Conservation (phyloP, 495 filamentous ascomycete species). For the Aspergillus egyptiacus region DNA sequence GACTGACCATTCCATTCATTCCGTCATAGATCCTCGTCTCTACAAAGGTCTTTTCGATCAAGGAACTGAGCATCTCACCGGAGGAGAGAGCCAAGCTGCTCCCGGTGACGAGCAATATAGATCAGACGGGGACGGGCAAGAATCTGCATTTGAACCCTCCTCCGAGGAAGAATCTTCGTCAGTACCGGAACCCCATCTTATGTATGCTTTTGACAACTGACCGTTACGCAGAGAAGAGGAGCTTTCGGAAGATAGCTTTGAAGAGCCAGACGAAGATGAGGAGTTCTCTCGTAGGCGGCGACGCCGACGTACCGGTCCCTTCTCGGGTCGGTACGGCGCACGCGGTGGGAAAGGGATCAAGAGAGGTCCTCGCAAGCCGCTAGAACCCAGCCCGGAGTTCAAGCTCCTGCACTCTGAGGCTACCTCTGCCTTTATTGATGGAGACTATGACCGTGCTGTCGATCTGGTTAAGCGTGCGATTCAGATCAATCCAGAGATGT, state of each 20-base stretch:
- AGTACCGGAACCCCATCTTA: not conserved
- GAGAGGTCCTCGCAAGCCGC: conserved; percentile 62
- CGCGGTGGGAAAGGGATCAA: conserved; percentile 46
- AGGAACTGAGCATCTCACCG: conserved; percentile 8
- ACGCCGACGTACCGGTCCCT: conserved; percentile 34
- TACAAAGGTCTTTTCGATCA: conserved; percentile 27
- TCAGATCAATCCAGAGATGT: conserved; percentile 77
- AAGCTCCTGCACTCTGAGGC: conserved; percentile 65
- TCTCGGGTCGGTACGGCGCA: conserved; percentile 40
- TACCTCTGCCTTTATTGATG: conserved; percentile 61
- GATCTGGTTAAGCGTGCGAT: conserved; percentile 62
- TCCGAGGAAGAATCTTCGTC: conserved; percentile 19
- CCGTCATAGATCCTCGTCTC: conserved; percentile 39
- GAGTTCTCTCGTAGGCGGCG: conserved; percentile 24
- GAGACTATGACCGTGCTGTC: conserved; percentile 58
- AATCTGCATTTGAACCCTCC: conserved; percentile 23
- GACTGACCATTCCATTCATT: conserved; percentile 17
- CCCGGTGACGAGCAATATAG: conserved; percentile 11
- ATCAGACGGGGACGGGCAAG: conserved; percentile 18
- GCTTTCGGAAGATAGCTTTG: conserved; percentile 7
- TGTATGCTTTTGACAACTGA: not conserved
- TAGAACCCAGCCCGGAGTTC: conserved; percentile 69
- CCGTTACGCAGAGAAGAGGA: conserved; percentile 22
- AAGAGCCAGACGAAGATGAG: conserved; percentile 29
- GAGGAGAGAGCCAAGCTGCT: conserved; percentile 2